Evolutionary conservation across 208 protist genomes (phyloP).

Genomic region (Crithidia acanthocephali): DNA sequence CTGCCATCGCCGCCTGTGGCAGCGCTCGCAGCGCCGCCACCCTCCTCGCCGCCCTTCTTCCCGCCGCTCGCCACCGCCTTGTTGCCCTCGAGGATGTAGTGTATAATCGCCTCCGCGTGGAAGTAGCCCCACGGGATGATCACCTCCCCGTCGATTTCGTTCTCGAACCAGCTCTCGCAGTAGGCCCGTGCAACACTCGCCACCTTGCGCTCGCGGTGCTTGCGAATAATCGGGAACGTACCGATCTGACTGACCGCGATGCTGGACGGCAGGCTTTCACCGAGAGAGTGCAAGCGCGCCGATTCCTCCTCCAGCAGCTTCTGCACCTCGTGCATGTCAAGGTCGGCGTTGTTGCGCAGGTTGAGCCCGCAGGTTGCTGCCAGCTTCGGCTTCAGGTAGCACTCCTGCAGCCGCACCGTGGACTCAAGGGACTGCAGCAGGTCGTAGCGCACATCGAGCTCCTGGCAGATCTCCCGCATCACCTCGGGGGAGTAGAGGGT

Average conservation of each 20-base stretch:
- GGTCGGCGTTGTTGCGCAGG: slow-evolving; percentile 83
- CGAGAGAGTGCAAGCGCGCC: slow-evolving; percentile 40
- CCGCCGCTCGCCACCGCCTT: slow-evolving; percentile 9
- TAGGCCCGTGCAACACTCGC: slow-evolving; percentile 60
- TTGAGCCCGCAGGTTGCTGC: slow-evolving; percentile 72
- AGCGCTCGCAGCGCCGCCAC: not conserved
- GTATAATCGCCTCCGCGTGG: slow-evolving; percentile 80
- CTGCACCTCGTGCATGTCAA: slow-evolving; percentile 86
- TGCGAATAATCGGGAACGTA: slow-evolving; percentile 66
- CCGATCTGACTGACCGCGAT: slow-evolving; percentile 73
- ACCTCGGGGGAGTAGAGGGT: slow-evolving; percentile 70
- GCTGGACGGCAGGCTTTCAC: slow-evolving; percentile 47
- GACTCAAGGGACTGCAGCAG: slow-evolving; percentile 45
- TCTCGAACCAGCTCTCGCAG: slow-evolving; percentile 77
- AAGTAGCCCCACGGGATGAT: slow-evolving; percentile 92
- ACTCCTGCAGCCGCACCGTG: slow-evolving; percentile 86
- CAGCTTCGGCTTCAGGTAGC: slow-evolving; percentile 91
- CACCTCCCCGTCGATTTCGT: slow-evolving; percentile 78
- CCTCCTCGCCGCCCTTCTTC: not conserved
- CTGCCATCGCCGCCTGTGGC: not conserved
- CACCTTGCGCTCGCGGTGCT: slow-evolving; percentile 77
- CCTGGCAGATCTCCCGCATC: slow-evolving; percentile 80
- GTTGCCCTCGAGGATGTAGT: slow-evolving; percentile 77
- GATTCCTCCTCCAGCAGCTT: slow-evolving; percentile 66
- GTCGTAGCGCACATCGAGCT: slow-evolving; percentile 77